These are phyloP conservation scores for Rhododendron mucronatum DNA, from an alignment of 148 eudicot genomes.

Conservation along the genomic window DNA sequence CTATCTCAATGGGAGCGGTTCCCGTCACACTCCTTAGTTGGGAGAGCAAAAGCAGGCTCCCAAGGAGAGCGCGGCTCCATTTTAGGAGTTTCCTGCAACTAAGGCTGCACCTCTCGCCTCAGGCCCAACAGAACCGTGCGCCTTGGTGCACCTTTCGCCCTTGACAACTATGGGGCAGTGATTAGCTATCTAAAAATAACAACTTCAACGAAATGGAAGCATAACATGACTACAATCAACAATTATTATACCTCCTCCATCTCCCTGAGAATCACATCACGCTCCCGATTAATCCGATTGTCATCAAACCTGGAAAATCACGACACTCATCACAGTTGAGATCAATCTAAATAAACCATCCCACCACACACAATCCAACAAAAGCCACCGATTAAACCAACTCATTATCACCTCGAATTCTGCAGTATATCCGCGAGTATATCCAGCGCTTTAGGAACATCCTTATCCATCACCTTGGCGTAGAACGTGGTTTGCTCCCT, in stretches of 20 bases:
- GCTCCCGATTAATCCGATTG: slow-evolving; percentile 48
- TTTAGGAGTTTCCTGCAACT: too few relatives aligned
- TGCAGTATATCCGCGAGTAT: slow-evolving; percentile 81
- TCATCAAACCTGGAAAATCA: slow-evolving; percentile 40
- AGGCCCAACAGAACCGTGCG: too few relatives aligned
- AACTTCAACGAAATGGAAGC: not conserved
- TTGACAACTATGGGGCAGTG: not conserved
- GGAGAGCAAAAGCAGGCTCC: too few relatives aligned
- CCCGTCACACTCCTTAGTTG: too few relatives aligned
- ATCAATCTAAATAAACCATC: not conserved
- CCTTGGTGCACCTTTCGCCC: too few relatives aligned
- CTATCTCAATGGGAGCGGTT: too few relatives aligned
- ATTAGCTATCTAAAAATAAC: not conserved
- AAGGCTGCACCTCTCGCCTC: too few relatives aligned
- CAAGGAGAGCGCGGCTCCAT: too few relatives aligned
- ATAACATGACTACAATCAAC: not conserved
- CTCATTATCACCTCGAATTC: slow-evolving; percentile 42
- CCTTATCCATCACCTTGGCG: slow-evolving; percentile 64
- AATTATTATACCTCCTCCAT: slow-evolving; percentile 67
- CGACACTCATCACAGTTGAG: not conserved
- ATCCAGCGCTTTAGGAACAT: slow-evolving; percentile 62
- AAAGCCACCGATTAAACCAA: too few relatives aligned
- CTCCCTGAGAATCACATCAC: slow-evolving; percentile 86
- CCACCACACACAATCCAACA: too few relatives aligned
- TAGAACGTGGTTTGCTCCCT: slow-evolving; percentile 86